These are phyloP conservation scores for Funneliformis geosporum DNA, from an alignment of 192 early-diverging fungal species.

Conservation along the genomic window DNA sequence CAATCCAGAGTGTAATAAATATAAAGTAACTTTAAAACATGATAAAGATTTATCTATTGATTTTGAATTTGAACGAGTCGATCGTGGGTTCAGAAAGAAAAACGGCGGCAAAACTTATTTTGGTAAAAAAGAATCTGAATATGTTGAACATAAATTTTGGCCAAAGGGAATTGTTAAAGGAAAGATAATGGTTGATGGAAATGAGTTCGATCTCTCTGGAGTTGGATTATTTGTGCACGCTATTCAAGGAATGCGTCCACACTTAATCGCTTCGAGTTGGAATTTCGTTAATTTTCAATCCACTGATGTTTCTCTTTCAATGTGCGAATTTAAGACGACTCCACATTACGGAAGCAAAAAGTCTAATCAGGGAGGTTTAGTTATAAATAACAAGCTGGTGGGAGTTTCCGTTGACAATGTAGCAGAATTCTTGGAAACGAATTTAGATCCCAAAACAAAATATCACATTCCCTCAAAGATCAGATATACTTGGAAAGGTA, in stretches of 20 bases:
- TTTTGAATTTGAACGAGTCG: constrained; percentile 66
- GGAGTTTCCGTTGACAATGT: constrained; percentile 78
- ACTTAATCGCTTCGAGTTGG: constrained; percentile 81
- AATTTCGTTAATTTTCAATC: constrained; percentile 82
- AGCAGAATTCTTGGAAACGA: constrained; percentile 61
- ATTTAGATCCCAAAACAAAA: constrained; percentile 77
- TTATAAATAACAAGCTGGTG: constrained; percentile 63
- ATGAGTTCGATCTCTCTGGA: constrained; percentile 67
- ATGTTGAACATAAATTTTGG: constrained; percentile 81
- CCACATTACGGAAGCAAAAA: constrained; percentile 65
- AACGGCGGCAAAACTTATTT: constrained; percentile 81
- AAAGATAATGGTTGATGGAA: constrained; percentile 71
- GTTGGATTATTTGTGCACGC: constrained; percentile 82
- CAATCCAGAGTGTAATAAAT: constrained; percentile 45
- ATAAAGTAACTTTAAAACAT: constrained; percentile 57
- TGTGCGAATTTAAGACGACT: constrained; percentile 82
- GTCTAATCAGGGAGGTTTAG: constrained; percentile 74
- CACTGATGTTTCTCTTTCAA: constrained; percentile 58
- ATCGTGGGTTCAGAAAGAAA: constrained; percentile 79
- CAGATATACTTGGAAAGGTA: constrained; percentile 77
- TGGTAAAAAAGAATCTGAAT: constrained; percentile 57
- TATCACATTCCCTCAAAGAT: constrained; percentile 79
- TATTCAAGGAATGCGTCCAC: constrained; percentile 82
- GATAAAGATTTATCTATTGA: constrained; percentile 66
- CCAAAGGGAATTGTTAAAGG: constrained; percentile 75